Base-by-base conservation (phyloP, 352 stramenopile genomes). In the Globisporangium emineosum region DNA sequence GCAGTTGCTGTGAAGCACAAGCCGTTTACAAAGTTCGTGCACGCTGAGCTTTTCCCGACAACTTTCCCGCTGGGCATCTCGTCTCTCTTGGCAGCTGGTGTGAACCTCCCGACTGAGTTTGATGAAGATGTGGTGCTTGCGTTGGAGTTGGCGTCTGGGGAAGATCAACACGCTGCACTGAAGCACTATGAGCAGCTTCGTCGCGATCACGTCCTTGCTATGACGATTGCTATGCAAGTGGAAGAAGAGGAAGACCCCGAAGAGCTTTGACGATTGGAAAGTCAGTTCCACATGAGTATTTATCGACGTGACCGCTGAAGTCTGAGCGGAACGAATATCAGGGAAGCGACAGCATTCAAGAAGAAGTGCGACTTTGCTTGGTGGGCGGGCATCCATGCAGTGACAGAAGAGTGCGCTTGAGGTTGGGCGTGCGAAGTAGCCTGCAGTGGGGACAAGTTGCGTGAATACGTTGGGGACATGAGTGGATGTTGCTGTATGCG, bases 161-260 rank as follows among this genome's bases (percentile, higher is more conserved):
- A 89, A 56, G 81, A 90, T 52, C 81, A 90, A 60, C 79, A 85
- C 62, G 81, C 75, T 13, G 81, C 81, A n/a, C 72, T 88, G 67
- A 77, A 81, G 43, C 70, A 82, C 58, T 89, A 77, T 64, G 77
- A 88, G 45, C 79, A 89, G 59, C 64, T 86, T 35, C 72, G 75
- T 8, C 76, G 70, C 9, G 78, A 87, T 47, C 71, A 88, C 35
- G 67, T 81, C 61, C 55, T 86, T 13, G 75, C 79, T 6, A 74
- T 79, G 70, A 72, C 77, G 53, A 74, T 88, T 50, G 75, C 79
- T 0, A 81, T 88, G 68, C 68, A 90, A 52, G 73, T 72, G 3
- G 78, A 90, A 30, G 67, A 74, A 43, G 49, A 71, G 12, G 73
- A 78, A 27, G 67, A 73, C 58, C 79, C 77, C 12, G 73, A 82